These are phyloP conservation scores for Neurospora discreta DNA, from an alignment of 495 filamentous ascomycete species.

Conservation along the genomic window DNA sequence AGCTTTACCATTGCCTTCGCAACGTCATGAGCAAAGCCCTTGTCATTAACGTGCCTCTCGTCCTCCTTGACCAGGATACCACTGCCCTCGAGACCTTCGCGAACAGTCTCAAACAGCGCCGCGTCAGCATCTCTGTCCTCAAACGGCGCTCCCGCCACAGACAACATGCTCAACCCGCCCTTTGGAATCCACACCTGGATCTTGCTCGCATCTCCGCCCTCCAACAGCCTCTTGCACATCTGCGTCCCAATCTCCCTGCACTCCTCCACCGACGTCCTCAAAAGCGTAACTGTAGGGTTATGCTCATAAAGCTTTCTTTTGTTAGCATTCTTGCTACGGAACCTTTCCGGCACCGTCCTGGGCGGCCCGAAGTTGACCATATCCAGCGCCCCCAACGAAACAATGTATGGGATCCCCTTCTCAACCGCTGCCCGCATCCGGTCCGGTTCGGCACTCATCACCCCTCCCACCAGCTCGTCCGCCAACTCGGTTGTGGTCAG, in stretches of 20 bases:
- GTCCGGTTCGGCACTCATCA: constrained; percentile 42
- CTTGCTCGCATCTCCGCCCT: constrained; percentile 19
- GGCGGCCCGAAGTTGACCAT: constrained; percentile 57
- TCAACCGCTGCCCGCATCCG: constrained; percentile 44
- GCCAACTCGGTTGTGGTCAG: constrained; percentile 59
- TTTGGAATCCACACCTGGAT: constrained; percentile 47
- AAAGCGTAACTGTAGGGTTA: constrained; percentile 53
- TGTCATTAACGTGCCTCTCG: constrained; percentile 29
- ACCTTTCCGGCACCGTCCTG: constrained; percentile 41
- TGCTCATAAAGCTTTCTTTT: constrained; percentile 46
- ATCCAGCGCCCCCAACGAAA: constrained; percentile 54
- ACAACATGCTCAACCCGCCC: constrained; percentile 34
- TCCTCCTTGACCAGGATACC: constrained; percentile 26
- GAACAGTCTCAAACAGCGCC: constrained; percentile 33
- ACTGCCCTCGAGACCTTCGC: constrained; percentile 20
- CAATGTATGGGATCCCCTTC: constrained; percentile 46
- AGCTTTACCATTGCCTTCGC: constrained; percentile 19
- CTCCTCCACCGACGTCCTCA: constrained; percentile 48
- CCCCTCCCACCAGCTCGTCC: constrained; percentile 50
- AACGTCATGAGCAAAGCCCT: constrained; percentile 30
- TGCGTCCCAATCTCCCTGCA: constrained; percentile 38
- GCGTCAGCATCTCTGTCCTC: constrained; percentile 25
- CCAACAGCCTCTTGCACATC: constrained; percentile 41
- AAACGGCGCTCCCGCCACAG: constrained; percentile 22
- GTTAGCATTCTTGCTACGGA: constrained; percentile 3